phyloP scores from a whole-genome alignment of 495 filamentous ascomycete species.

The Aspergillus egyptiacus region DNA sequence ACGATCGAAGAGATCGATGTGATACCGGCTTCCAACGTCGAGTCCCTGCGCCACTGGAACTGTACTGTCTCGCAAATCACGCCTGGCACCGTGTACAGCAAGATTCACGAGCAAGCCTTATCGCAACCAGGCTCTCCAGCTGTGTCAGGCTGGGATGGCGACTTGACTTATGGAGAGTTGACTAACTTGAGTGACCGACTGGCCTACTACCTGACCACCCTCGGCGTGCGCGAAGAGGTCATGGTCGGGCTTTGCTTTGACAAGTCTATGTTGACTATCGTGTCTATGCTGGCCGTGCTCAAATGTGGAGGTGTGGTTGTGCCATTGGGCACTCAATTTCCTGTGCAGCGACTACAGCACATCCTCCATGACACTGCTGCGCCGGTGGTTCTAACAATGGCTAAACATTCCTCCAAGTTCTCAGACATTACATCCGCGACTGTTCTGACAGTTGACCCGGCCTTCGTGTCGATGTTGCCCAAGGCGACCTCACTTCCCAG shows the following conservation, averaged over 20 bases:
- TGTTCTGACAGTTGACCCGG: background rate
- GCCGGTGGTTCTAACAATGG: constrained; percentile 5
- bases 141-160: constrained; percentile 24
- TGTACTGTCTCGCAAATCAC: background rate
- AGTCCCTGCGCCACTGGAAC: background rate
- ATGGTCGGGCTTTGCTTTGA: constrained; percentile 39
- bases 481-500: background rate
- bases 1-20: background rate
- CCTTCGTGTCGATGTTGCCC: background rate
- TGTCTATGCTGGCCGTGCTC: constrained; percentile 38
- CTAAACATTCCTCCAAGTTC: background rate
- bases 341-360: constrained; percentile 37
- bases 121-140: background rate
- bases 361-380: constrained; percentile 32
- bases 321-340: constrained; percentile 40
- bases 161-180: constrained; percentile 32
- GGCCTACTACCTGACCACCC: background rate
- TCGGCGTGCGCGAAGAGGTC: constrained; percentile 2
- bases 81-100: background rate
- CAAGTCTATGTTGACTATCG: constrained; percentile 36
- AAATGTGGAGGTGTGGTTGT: constrained; percentile 46
- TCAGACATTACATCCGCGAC: background rate
- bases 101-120: background rate
- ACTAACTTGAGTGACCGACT: constrained; percentile 27
- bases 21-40: background rate